Base-by-base conservation (phyloP, 192 early-diverging fungal genomes). In the Backusella mclennaniae region DNA sequence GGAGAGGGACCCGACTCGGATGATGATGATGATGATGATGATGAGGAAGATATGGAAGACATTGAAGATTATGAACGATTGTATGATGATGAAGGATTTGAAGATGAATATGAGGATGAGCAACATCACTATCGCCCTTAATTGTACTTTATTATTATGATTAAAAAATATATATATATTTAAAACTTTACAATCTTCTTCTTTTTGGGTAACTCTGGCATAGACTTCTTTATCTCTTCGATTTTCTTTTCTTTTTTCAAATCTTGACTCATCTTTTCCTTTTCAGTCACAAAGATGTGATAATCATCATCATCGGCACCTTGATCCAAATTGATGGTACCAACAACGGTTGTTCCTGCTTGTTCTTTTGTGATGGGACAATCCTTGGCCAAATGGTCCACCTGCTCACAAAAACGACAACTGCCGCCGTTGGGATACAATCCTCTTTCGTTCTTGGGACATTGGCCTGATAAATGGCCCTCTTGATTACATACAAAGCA, bases 241-340 rank as follows among this genome's bases (percentile, higher is more conserved):
- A 76, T n/a, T 8, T 77, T 74, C 23, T 77, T 77, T 53, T 77
- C 80, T 1, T 67, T 69, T 26, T 74, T 77, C 21, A 36, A 29
- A 29, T 77, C 76, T 39, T 77, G 52, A 0, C 19, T 44, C 35
- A 73, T 17, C 78, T 87, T 89, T 41, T 88, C 83, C 76, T 87
- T 85, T 71, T 88, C 87, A 23, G 82, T 78, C 19, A 94, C 86
- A 73, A 90, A 90, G 73, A 92, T 86, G 81, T 93, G 93, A 78
- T 91, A 93, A 71, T 97, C 96, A 84, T 98, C 97, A 79, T 98
- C 97, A 84, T 98, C 97, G 53, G 93, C 95, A 63, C 95, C 95
- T 81, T 98, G 95, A n/a, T 84, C 81, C 19, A 89, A 77, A 68
- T 95, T 90, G 63, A 97, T 90, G 73, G 87, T 94, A 41, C 97